Base-by-base conservation (phyloP, 2,329 filamentous ascomycete species). In the Epicoccum sorghinum region DNA sequence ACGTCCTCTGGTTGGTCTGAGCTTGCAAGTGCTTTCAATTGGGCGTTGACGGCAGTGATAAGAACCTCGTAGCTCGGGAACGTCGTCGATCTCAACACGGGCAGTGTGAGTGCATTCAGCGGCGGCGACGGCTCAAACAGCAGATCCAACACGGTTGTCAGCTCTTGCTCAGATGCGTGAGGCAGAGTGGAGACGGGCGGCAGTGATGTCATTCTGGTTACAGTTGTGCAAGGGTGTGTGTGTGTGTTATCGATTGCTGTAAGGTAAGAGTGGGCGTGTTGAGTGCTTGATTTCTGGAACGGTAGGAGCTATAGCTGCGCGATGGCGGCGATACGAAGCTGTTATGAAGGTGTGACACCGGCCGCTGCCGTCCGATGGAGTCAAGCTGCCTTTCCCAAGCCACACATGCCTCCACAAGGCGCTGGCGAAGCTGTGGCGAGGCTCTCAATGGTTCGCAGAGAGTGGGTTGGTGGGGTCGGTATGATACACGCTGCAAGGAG, bases 111-210 rank as follows among this genome's bases (percentile, higher is more conserved):
- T 10, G 82, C 80, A 73, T 93, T 91, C 1, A 97, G 85, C 45
- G 87, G 84, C 0, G 83, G 79, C 48, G 88, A 92, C 13, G 90
- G 90, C 72, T 97, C 93, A 75, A 97, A 96, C 55, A 96, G 86
- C 3, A 87, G 81, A 75, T 96, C 90, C 43, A 96, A 83, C 44
- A 87, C 78, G 4, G 75, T 68, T 33, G 79, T 80, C 51, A 89
- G 82, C 18, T 82, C 77, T 25, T 79, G 66, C 27, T 84, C 80
- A 14, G 86, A 70, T 43, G 88, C 82, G 41, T 77, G 75, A 24
- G 81, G 77, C 35, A 96, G 78, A 12, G 77, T 75, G 40, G 78
- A 70, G 65, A 88, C 79, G 25, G 81, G 71, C 10, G 89, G 89
- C 6, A 95, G 80, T 38, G 69, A 66, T 49, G 67, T 55, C 64